Conservation (phyloP, 306 rosid genomes). For the Lablab purpureus region DNA sequence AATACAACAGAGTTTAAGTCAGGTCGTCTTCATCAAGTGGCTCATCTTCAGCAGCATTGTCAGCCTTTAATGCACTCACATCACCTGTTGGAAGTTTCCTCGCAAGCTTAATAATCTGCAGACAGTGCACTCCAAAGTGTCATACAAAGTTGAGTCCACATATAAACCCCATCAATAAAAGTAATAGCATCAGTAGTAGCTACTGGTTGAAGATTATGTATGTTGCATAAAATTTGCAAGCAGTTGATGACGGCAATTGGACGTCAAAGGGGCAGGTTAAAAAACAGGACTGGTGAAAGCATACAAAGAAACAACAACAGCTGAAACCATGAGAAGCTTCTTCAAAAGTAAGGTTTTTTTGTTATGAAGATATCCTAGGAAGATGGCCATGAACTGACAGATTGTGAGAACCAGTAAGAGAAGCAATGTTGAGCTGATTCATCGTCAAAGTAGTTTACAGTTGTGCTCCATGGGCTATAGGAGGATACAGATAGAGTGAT, state of each 20-base stretch:
- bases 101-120: slow-evolving; percentile 88
- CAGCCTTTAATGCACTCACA: slow-evolving; percentile 63
- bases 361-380: not conserved
- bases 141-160: slow-evolving; percentile 19
- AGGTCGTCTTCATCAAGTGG: slow-evolving; percentile 90
- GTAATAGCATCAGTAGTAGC: not conserved
- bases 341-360: not conserved
- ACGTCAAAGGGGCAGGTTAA: slow-evolving; percentile 8
- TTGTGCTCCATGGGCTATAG: not conserved
- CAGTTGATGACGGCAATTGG: not conserved
- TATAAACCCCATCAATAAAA: slow-evolving; percentile 4
- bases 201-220: slow-evolving; percentile 1
- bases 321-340: slow-evolving; percentile 1
- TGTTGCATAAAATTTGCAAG: not conserved
- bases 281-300: not conserved
- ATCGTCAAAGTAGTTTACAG: not conserved
- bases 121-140: slow-evolving; percentile 35
- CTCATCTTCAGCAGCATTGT: slow-evolving; percentile 50
- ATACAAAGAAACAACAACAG: slow-evolving; percentile 9
- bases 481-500: not conserved
- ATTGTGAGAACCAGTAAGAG: slow-evolving; percentile 1
- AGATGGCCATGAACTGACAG: not conserved
- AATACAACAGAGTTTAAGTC: slow-evolving; percentile 51
- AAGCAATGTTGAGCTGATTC: slow-evolving; percentile 14
- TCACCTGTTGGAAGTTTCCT: slow-evolving; percentile 94